Base-by-base conservation (phyloP, 164 flowering plant species). In the Brasenia schreberi region DNA sequence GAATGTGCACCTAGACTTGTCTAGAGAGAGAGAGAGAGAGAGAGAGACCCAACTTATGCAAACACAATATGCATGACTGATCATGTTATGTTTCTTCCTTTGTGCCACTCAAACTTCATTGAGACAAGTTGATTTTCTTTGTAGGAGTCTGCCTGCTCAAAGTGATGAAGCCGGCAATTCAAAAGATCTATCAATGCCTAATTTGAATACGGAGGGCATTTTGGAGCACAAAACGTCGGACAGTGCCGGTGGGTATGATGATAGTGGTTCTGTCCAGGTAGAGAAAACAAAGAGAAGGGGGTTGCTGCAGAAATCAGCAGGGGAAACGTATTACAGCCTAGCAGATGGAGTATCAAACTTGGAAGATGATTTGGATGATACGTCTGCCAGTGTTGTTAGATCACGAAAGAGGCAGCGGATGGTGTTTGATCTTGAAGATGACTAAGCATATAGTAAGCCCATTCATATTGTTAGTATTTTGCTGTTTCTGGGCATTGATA, bases 341-440 rank as follows among this genome's bases (percentile, higher is more conserved):
- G 80, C 65, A 16, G 71, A 70, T 70, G 77, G 75, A 42, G 52
- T 79, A 62, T 71, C 65, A 42, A 88, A 89, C 76, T 81, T 75
- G 5, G 84, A 39, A 61, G 87, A 79, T 66, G 84, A 81, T 62
- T 59, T 56, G 27, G 71, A 59, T 12, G 61, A 69, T 18, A 53
- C 42, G 65, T 71, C 65, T 39, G 67, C 67, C 4, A 73, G 64
- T 56, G 68, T 16, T 68, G 42, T 67, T 56, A 63, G 64, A 10
- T 56, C 42, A 18, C 83, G 90, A 75, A 83, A 89, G 76, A 87
- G 76, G 69, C 56, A 74, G 64, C 80, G 84, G 76, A 77, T 89
- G 81, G 84, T 87, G 4, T 43, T 84, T 59, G 88, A 89, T 74
- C n/a, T 64, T 17, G 96, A 87, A 17, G 90, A 88, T 43, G 89